Base-by-base conservation (phyloP, 108 stramenopile species). In the Stephanodiscus triporus region DNA sequence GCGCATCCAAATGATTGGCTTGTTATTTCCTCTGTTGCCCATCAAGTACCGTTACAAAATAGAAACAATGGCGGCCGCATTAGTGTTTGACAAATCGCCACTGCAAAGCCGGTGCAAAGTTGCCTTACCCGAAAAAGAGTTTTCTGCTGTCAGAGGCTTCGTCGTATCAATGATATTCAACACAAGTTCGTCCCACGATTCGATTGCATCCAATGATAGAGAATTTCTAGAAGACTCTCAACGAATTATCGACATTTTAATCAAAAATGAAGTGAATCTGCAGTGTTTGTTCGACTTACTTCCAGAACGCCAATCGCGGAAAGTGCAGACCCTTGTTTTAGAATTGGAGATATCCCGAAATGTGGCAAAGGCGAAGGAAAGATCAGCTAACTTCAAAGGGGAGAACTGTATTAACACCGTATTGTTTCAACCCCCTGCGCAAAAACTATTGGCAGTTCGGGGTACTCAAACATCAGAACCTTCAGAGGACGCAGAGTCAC, bases 21-120 rank as follows among this genome's bases (percentile, higher is more conserved):
- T 84, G 8, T 70, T 95, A 9, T 83, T 88, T 38, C 78, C 88
- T 53, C 81, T 95, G 2, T 54, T 91, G 16, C 91, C 91, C 34
- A 48, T 71, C 20, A 80, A 77, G 29, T 81, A 77, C 60, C 77
- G 78, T 23, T 68, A 68, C 26, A 71, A 87, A 27, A 60, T 84
- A 23, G 68, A 87, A 49, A 80, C 71, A 54, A 38, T 84, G 32
- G 88, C 89, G 10, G 58, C 75, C 38, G 51, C 49, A 26, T 16
- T 78, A 13, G 63, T 72, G 10, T 89, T 89, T 66, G 77, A 86
- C 14, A 47, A 67, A 19, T 84, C 87, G 10, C 11, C 57, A 10
- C 75, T 94, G 24, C 26, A 63, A 17, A 38, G 42, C 2, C 43
- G 60, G 16, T 82, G 84, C 58, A 83, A 84, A 61, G 40, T 73